Conservation (phyloP, 1,284 basidiomycete genomes). For the Austroboletus novae-zelandiae region DNA sequence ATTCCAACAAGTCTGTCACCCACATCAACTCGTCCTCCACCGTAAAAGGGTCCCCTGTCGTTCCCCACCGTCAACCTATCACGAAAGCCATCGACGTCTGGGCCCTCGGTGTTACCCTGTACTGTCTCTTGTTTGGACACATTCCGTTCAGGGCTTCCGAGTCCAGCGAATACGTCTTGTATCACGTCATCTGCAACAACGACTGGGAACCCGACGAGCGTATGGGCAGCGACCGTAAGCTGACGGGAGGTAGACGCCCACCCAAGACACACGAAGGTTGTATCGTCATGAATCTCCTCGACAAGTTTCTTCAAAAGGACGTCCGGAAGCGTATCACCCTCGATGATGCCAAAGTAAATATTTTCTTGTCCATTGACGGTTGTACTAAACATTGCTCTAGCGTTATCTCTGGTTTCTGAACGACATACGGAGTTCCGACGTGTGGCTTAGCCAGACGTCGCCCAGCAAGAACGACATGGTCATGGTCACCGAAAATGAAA, state of each 20-base stretch:
- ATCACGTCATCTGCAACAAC: conserved; percentile 79
- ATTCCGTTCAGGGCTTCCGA: conserved; percentile 63
- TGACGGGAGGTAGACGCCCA: conserved; percentile 59
- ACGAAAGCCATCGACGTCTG: conserved; percentile 99
- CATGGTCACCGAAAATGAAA: conserved; percentile 78
- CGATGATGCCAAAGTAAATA: conserved; percentile 79
- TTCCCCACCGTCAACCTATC: conserved; percentile 59
- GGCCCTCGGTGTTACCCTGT: conserved; percentile 97
- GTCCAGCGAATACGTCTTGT: conserved; percentile 76
- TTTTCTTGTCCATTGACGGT: conserved; percentile 4
- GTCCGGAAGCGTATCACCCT: conserved; percentile 76
- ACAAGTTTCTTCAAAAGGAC: conserved; percentile 83
- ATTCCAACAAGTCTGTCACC: conserved; percentile 26
- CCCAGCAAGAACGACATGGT: conserved; percentile 58
- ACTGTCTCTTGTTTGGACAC: conserved; percentile 88
- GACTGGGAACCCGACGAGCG: conserved; percentile 70
- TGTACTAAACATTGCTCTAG: conserved; percentile 34
- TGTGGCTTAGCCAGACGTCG: conserved; percentile 82
- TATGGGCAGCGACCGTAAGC: conserved; percentile 75
- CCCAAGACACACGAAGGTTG: conserved; percentile 47
- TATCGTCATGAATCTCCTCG: conserved; percentile 71
- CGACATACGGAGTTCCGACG: conserved; percentile 66
- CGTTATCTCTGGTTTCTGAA: conserved; percentile 74
- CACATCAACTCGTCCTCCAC: conserved; percentile 33
- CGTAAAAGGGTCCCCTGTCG: conserved; percentile 30